These are phyloP conservation scores for Suillus weaverae DNA, from an alignment of 768 basidiomycete genomes.

Conservation along the genomic window DNA sequence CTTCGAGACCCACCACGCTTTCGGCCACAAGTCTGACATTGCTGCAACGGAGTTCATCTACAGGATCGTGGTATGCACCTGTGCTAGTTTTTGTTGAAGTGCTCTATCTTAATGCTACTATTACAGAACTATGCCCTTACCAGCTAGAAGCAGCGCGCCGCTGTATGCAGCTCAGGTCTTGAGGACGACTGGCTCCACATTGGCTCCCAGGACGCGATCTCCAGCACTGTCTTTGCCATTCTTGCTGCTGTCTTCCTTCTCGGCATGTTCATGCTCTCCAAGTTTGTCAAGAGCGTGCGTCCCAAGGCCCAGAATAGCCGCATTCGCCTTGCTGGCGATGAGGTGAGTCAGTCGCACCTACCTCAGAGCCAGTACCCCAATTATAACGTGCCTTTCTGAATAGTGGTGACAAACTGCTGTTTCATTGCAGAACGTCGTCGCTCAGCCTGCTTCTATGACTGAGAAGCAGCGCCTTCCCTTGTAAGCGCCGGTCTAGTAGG, in stretches of 20 bases:
- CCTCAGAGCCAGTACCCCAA: constrained; percentile 4
- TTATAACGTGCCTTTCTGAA: constrained; percentile 11
- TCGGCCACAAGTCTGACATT: constrained; percentile 73
- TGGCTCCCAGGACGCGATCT: constrained; percentile 30
- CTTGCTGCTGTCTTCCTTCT: constrained; percentile 39
- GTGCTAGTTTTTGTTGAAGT: not conserved
- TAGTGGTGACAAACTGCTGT: constrained; percentile 8
- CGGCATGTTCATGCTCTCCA: constrained; percentile 33
- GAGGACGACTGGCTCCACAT: constrained; percentile 35
- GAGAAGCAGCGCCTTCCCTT: no score
- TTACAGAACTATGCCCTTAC: constrained; percentile 45
- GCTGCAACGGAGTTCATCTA: constrained; percentile 86
- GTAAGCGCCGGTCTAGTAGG: no score
- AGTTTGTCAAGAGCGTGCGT: constrained; percentile 36
- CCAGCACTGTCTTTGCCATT: constrained; percentile 33
- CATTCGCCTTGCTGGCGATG: constrained; percentile 38
- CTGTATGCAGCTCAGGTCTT: constrained; percentile 36
- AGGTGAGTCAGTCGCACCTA: constrained; percentile 27
- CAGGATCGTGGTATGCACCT: constrained; percentile 61
- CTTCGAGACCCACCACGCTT: constrained; percentile 71
- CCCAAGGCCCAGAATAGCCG: constrained; percentile 30
- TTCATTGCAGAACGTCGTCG: constrained; percentile 19
- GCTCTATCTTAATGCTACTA: not conserved
- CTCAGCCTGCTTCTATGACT: constrained; percentile 25
- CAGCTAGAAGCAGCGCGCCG: constrained; percentile 46